phyloP scores from a whole-genome alignment of 2,329 filamentous ascomycete species.

The Chalaropsis thielavioides region DNA sequence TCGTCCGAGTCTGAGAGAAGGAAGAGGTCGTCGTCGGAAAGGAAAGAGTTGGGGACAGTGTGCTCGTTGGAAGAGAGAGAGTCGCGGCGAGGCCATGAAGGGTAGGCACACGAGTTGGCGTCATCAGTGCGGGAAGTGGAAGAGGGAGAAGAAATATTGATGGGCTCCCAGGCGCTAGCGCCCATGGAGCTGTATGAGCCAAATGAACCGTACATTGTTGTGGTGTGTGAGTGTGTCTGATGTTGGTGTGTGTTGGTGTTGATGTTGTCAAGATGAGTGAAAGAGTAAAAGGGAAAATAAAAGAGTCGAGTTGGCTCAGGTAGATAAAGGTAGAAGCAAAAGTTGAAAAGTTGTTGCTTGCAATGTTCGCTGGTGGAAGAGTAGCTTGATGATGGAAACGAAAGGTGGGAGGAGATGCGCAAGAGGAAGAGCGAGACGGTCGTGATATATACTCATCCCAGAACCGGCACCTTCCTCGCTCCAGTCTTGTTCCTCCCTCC shows the following conservation, averaged over 20 bases:
- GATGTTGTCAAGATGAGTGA: not conserved
- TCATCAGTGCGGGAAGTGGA: conserved; percentile 27
- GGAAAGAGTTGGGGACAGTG: conserved; percentile 20
- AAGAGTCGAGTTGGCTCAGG: not conserved
- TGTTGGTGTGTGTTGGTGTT: not conserved
- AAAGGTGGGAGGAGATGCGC: not conserved
- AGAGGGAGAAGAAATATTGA: conserved; percentile 32
- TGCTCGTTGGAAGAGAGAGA: conserved; percentile 32
- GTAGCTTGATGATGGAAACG: not conserved
- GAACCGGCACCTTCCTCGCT: not conserved
- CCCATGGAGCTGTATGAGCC: conserved; percentile 38
- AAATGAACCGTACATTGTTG: conserved; percentile 36
- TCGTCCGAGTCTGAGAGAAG: conserved; percentile 6
- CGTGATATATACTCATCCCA: not conserved
- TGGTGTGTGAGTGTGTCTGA: conserved; percentile 14
- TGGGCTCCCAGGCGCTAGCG: conserved; percentile 31
- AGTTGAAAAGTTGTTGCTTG: not conserved
- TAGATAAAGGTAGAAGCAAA: not conserved
- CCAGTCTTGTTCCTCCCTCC: not conserved
- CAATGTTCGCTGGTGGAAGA: not conserved
- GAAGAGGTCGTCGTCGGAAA: conserved; percentile 20
- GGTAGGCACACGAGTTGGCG: conserved; percentile 39
- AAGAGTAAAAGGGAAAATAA: not conserved
- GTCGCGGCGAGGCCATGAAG: conserved; percentile 43
- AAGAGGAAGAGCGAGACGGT: not conserved